Base-by-base conservation (phyloP, 805 yeast species). In the Pichia insulana region DNA sequence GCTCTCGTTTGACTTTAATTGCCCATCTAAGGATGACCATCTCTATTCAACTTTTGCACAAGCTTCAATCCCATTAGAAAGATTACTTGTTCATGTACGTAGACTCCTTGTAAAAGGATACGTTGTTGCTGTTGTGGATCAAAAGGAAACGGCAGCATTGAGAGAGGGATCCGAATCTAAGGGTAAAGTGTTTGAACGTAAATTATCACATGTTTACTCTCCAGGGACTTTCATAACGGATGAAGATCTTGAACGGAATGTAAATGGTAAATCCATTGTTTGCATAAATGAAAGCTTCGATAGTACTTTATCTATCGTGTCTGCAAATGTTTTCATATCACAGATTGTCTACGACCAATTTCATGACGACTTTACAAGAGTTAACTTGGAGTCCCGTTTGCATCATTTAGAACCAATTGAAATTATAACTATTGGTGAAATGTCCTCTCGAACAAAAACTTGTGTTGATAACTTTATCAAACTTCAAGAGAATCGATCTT, bases 81-180 rank as follows among this genome's bases (percentile, higher is more conserved):
- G 92, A 45, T 65, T 92, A 12, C 83, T 83, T 50, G 70, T 83
- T 26, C 90, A 90, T 58, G 63, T 89, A 30, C 83, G 83, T 57
- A 69, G 90, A 45, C 63, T 90, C 15, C 68, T 92, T 4, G 74
- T 72, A 32, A 68, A 67, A 42, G 96, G 96, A 0, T 64, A 76
- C 45, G 89, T 83, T 56, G 86, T 92, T 3, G 97, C 94, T 0
- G 76, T 92, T 2, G 92, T 89, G 0, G 81, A 82, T 54, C 97
- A 92, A 55, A 56, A 75, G 4, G 97, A 90, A 56, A 76, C 90
- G 0, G 80, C 87, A 2, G 86, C 87, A 0, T 67, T 85, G 12
- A 85, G 85, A 53, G 69, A 73, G 6, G 60, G 59, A 26, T 62
- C 74, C 2, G 79, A 73, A 46, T 74, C 73, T 42, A 41, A 40